These are phyloP conservation scores for Pichia kudriavzevii DNA, from an alignment of 1,139 yeast species.

Conservation along the genomic window DNA sequence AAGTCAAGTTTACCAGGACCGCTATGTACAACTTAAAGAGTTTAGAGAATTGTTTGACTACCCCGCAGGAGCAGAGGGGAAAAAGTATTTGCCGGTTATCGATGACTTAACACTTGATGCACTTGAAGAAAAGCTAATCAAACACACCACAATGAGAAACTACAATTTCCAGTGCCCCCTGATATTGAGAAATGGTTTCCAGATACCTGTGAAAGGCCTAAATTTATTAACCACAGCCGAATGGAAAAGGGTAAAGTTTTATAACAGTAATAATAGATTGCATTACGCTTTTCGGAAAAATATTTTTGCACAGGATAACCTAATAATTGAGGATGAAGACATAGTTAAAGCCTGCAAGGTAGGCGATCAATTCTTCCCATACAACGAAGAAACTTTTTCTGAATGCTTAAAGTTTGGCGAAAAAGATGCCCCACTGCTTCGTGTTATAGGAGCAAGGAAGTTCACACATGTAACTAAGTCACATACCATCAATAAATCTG, in stretches of 20 bases:
- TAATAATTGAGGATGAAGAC: slow-evolving; percentile 32
- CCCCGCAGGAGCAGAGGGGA: slow-evolving; percentile 14
- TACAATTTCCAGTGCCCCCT: slow-evolving; percentile 57
- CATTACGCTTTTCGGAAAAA: slow-evolving; percentile 48
- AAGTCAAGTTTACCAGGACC: slow-evolving; percentile 24
- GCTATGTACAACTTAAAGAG: slow-evolving; percentile 38
- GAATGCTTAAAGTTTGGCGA: slow-evolving; percentile 27
- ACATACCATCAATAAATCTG: slow-evolving; percentile 47
- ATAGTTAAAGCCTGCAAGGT: slow-evolving; percentile 33
- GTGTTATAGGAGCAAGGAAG: slow-evolving; percentile 61
- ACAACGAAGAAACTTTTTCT: slow-evolving; percentile 22
- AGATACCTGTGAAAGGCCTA: slow-evolving; percentile 67
- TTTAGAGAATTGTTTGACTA: slow-evolving; percentile 40
- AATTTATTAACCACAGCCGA: slow-evolving; percentile 45
- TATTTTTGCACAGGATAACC: slow-evolving; percentile 37
- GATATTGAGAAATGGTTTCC: slow-evolving; percentile 43
- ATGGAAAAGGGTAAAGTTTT: slow-evolving; percentile 33
- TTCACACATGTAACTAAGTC: slow-evolving; percentile 39
- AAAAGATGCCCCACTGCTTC: slow-evolving; percentile 35
- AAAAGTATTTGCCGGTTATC: slow-evolving; percentile 21
- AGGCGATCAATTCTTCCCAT: slow-evolving; percentile 38
- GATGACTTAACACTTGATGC: slow-evolving; percentile 38
- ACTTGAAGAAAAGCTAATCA: slow-evolving; percentile 43
- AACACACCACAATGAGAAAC: slow-evolving; percentile 56
- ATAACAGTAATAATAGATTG: slow-evolving; percentile 44